A percentile compares a stretch with the other conserved stretches of the same genome.
Conservation (phyloP, 495 filamentous ascomycete species). For the Viridothelium virens region DNA sequence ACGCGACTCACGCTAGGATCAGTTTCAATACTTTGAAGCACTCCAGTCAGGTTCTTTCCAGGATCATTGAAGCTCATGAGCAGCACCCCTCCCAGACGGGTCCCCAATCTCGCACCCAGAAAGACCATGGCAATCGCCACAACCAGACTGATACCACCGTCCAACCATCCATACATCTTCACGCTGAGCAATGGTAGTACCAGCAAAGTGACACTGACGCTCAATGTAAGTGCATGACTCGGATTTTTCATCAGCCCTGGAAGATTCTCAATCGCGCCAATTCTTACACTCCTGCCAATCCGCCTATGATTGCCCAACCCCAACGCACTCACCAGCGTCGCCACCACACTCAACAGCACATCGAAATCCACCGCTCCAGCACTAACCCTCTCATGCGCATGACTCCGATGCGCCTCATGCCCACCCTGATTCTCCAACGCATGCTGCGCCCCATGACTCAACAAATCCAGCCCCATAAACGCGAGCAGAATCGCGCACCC, state of each 20-base stretch:
- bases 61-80: constrained; percentile 74
- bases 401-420: constrained; percentile 61
- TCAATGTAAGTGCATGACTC: constrained; percentile 85
- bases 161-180: constrained; percentile 66
- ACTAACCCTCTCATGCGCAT: constrained; percentile 60
- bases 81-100: constrained; percentile 82
- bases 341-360: constrained; percentile 75
- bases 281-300: constrained; percentile 76
- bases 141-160: constrained; percentile 67
- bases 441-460: constrained; percentile 88
- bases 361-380: constrained; percentile 71
- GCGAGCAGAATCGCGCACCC: constrained; percentile 90
- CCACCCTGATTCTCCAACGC: constrained; percentile 56
- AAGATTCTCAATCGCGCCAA: constrained; percentile 73
- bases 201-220: constrained; percentile 70
- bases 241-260: constrained; percentile 82
- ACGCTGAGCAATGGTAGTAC: constrained; percentile 75
- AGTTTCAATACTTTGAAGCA: constrained; percentile 73
- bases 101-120: constrained; percentile 72
- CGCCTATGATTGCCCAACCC: constrained; percentile 84
- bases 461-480: constrained; percentile 92
- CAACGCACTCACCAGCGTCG: constrained; percentile 80
- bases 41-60: constrained; percentile 54
- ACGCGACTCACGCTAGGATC: constrained; percentile 68
- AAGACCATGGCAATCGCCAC: constrained; percentile 81